Evolutionary conservation across 495 filamentous ascomycete genomes (phyloP).

Genomic region (Amorphotheca resinae): DNA sequence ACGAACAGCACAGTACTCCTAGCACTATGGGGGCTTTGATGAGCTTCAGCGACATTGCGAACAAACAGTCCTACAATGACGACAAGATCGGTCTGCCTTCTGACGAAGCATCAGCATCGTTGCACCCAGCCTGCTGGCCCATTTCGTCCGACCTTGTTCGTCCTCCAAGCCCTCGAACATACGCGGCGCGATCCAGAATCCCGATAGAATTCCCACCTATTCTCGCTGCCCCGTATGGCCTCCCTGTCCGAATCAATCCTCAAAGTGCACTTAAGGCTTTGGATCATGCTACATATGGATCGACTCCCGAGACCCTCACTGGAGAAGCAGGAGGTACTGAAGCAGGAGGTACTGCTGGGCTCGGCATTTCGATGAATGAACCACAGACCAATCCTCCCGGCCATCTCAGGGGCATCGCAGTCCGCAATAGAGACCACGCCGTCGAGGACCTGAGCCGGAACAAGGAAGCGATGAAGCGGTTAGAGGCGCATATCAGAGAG

Average conservation of each 20-base stretch:
- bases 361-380: background rate
- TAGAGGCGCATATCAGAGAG: constrained; percentile 3
- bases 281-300: background rate
- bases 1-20: no score
- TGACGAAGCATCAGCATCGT: no score
- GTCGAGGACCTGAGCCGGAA: background rate
- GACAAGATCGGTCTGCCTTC: no score
- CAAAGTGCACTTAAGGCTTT: background rate
- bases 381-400: background rate
- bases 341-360: no score
- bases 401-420: background rate
- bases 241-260: background rate
- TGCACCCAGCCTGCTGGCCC: no score
- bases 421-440: background rate
- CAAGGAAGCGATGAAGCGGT: background rate
- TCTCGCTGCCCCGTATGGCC: background rate
- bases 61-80: no score
- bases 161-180: background rate
- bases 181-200: no score
- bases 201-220: background rate
- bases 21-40: no score
- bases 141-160: no score
- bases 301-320: background rate
- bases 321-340: no score
- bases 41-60: no score